Evolutionary conservation across 768 basidiomycete species (phyloP).

Genomic region (Strobilomyces dryophilus): DNA sequence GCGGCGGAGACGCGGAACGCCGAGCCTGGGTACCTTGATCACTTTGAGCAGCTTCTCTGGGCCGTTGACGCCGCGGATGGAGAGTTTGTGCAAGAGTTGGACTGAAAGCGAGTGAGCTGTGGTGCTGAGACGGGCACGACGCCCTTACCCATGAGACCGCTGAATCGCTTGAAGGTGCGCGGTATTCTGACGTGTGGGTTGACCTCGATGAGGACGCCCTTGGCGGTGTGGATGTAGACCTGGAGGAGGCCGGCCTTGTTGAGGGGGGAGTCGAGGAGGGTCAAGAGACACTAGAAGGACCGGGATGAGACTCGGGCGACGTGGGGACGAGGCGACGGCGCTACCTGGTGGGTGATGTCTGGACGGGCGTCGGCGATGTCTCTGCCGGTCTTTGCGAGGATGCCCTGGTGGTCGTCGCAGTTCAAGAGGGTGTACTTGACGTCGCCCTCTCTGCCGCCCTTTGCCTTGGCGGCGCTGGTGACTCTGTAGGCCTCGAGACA

Average conservation of each 20-base stretch:
- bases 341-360: conserved; percentile 96
- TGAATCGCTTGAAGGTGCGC: conserved; percentile 97
- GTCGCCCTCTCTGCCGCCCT: conserved; percentile 57
- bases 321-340: background rate
- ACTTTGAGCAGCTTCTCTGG: conserved; percentile 97
- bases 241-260: conserved; percentile 97
- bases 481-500: conserved; percentile 95
- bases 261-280: conserved; percentile 92
- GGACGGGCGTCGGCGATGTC: conserved; percentile 99
- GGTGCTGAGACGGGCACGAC: background rate
- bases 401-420: conserved; percentile 99
- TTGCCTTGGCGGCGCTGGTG: conserved; percentile 52
- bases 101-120: conserved; percentile 44
- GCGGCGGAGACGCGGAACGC: background rate
- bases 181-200: conserved; percentile 98
- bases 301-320: conserved; percentile 9
- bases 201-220: conserved; percentile 94
- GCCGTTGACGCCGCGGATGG: conserved; percentile 93
- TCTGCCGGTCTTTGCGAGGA: conserved; percentile 93
- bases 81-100: conserved; percentile 93
- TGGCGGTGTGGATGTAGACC: conserved; percentile 97
- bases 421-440: conserved; percentile 96
- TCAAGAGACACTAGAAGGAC: conserved; percentile 78
- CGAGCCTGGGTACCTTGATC: conserved; percentile 68
- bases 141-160: conserved; percentile 89